phyloP scores from a whole-genome alignment of 805 yeast genomes.

The Priceomyces medius region DNA sequence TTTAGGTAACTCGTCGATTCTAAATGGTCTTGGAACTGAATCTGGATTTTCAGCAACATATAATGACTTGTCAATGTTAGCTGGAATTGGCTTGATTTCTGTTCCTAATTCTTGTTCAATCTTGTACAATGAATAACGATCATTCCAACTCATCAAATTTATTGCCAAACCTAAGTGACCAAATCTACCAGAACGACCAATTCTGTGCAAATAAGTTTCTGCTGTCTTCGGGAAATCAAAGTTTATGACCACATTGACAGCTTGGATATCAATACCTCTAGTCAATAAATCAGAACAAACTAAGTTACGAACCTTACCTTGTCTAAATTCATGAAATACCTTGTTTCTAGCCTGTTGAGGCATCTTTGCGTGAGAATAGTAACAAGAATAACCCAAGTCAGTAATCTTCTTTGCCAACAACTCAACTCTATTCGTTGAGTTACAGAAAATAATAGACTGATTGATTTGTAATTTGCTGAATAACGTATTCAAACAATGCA shows the following conservation, averaged over 20 bases:
- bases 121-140: constrained; percentile 87
- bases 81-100: constrained; percentile 95
- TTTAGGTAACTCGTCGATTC: constrained; percentile 59
- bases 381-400: constrained; percentile 94
- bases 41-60: constrained; percentile 82
- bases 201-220: constrained; percentile 95
- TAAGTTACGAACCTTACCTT: constrained; percentile 93
- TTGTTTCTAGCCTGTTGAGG: constrained; percentile 95
- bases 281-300: constrained; percentile 96
- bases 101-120: constrained; percentile 97
- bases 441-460: constrained; percentile 95
- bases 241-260: constrained; percentile 96
- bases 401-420: constrained; percentile 93
- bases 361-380: constrained; percentile 96
- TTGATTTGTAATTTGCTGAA: constrained; percentile 93
- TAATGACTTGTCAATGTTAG: constrained; percentile 82
- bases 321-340: constrained; percentile 98
- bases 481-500: constrained; percentile 92
- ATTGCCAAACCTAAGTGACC: constrained; percentile 98
- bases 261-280: constrained; percentile 98
- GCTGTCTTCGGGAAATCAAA: constrained; percentile 98
- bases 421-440: constrained; percentile 95
- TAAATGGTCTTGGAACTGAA: constrained; percentile 86
- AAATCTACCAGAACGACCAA: constrained; percentile 98
- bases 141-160: constrained; percentile 95